phyloP scores from a whole-genome alignment of 1,284 basidiomycete species.

The Leccinum griseonigrum region DNA sequence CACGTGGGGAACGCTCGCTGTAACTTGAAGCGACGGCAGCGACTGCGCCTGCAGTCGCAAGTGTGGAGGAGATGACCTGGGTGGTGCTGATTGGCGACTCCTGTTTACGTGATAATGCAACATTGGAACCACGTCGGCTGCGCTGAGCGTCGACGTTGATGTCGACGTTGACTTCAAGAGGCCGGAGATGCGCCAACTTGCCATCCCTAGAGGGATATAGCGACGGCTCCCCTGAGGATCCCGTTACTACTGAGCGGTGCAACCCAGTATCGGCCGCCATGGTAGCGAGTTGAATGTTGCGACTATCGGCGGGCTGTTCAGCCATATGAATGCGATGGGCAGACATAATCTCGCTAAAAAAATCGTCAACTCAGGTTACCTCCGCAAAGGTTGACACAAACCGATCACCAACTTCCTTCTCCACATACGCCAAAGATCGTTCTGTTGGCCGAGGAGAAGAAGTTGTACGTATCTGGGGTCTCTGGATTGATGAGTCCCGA shows the following conservation, averaged over 20 bases:
- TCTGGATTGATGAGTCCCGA: not conserved
- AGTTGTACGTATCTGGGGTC: not conserved
- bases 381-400: constrained; percentile 10
- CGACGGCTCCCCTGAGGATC: not conserved
- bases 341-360: constrained; percentile 8
- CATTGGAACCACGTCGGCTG: not conserved
- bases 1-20: not conserved
- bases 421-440: not conserved
- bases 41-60: not conserved
- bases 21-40: not conserved
- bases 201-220: not conserved
- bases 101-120: not conserved
- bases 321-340: not conserved
- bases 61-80: not conserved
- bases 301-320: not conserved
- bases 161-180: not conserved
- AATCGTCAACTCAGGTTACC: constrained; percentile 5
- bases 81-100: not conserved
- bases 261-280: not conserved
- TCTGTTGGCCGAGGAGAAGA: not conserved
- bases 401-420: constrained; percentile 5
- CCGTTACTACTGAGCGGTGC: not conserved
- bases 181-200: not conserved
- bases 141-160: not conserved
- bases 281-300: not conserved